Evolutionary conservation across 73 alveolate genomes (phyloP), one percentile per base, ranked within the genome.

Genomic region (Durusdinium trenchii): DNA sequence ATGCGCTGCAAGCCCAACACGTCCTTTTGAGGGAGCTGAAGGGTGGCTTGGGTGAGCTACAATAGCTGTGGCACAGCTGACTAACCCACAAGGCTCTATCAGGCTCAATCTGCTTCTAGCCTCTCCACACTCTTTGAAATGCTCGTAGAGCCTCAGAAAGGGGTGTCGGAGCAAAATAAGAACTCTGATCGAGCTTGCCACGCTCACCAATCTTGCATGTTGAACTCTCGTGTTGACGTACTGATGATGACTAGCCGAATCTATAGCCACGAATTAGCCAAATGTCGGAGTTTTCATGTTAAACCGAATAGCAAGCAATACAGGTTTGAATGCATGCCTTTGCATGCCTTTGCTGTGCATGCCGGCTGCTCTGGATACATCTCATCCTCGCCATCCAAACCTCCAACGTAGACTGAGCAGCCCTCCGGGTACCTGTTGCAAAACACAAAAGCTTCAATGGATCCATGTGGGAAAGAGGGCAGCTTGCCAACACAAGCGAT

Each of bases 41-140:
- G n/a, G n/a, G n/a, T n/a, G n/a, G n/a, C n/a, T n/a, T n/a, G n/a
- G n/a, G n/a, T n/a, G n/a, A 12, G 23, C 69, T 16, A 57, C 69
- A 57, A 57, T 57, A 57, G 12, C 32, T 57, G 69, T 57, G 69
- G 69, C 69, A 57, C 69, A 57, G 23, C 23, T 16, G 12, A 23
- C 32, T 57, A 57, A 57, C 12, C 12, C 32, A 12, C 69, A 57
- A 12, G 69, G 69, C 32, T 57, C 69, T 12, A 23, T 57, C 12
- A 57, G 32, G 23, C 82, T 23, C 42, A 12, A n/a, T 23, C 82
- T 16, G 28, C 14, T 75, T 75, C 40, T 6, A 23, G 98, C 98
- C 98, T 91, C 98, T 14, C 98, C 98, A n/a, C 98, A 91, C 60
- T 91, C 98, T 78, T 91, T 91, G 90, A 91, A 91, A 76, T 91